Conservation (phyloP, 306 rosid species). For the Prinsepia uniflora region DNA sequence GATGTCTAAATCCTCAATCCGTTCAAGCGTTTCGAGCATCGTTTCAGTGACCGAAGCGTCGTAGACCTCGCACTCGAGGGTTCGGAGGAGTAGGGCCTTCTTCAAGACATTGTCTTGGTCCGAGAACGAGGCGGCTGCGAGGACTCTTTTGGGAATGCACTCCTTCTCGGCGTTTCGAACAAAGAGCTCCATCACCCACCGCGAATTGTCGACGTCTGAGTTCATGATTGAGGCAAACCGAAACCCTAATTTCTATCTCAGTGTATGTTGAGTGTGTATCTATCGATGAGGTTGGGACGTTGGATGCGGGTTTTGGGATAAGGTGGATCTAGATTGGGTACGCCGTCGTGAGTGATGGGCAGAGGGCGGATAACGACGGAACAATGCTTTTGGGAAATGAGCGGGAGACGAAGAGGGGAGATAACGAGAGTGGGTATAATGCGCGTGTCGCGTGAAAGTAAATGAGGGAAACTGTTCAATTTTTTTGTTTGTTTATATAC, state of each 20-base stretch:
- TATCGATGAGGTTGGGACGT: no score
- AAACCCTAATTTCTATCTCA: background rate
- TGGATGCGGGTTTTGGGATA: no score
- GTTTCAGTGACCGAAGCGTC: conserved; percentile 43
- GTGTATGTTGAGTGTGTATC: no score
- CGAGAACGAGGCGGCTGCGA: conserved; percentile 39
- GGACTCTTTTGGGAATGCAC: conserved; percentile 25
- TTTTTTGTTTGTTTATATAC: no score
- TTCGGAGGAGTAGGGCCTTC: conserved; percentile 58
- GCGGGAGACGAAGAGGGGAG: no score
- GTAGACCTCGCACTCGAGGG: conserved; percentile 37
- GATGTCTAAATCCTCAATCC: conserved; percentile 41
- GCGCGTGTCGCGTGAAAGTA: no score
- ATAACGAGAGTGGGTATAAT: no score
- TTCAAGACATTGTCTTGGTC: conserved; percentile 43
- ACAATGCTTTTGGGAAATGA: no score
- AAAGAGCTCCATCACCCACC: conserved; percentile 61
- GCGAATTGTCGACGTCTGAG: conserved; percentile 40
- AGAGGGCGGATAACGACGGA: no score
- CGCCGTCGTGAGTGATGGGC: no score
- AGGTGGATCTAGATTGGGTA: no score
- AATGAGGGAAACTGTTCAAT: no score
- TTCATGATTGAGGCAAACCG: background rate
- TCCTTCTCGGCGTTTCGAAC: conserved; percentile 47
- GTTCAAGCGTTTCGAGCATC: conserved; percentile 44